phyloP scores from a whole-genome alignment of 805 yeast species.

The Debaryomyces castellii region DNA sequence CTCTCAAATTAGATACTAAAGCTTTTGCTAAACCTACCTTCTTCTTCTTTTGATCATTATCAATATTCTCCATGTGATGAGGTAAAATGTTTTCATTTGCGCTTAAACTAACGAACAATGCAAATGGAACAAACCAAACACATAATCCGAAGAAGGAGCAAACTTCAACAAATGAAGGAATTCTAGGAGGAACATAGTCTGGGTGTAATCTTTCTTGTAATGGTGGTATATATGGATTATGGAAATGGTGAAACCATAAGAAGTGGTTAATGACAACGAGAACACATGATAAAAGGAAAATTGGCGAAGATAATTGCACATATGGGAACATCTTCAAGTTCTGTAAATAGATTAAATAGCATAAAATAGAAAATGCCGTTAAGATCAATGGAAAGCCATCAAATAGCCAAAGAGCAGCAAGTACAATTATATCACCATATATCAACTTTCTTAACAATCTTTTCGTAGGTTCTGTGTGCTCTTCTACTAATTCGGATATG shows the following conservation, averaged over 20 bases:
- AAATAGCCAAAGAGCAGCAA: slow-evolving; percentile 58
- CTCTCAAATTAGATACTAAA: slow-evolving; percentile 54
- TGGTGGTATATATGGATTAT: slow-evolving; percentile 70
- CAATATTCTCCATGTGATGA: slow-evolving; percentile 34
- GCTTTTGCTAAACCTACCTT: slow-evolving; percentile 66
- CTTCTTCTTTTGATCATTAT: slow-evolving; percentile 26
- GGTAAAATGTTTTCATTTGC: slow-evolving; percentile 92
- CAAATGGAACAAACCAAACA: slow-evolving; percentile 92
- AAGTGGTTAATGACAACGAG: slow-evolving; percentile 80
- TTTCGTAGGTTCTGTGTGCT: slow-evolving; percentile 83
- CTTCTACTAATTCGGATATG: slow-evolving; percentile 89
- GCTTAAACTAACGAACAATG: slow-evolving; percentile 85
- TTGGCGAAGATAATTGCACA: slow-evolving; percentile 69
- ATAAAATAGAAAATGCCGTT: slow-evolving; percentile 63
- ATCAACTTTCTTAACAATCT: slow-evolving; percentile 65
- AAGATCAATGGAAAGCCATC: slow-evolving; percentile 80
- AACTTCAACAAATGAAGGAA: slow-evolving; percentile 83
- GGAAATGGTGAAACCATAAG: slow-evolving; percentile 86
- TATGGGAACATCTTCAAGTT: slow-evolving; percentile 83
- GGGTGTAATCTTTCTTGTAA: slow-evolving; percentile 58
- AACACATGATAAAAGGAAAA: slow-evolving; percentile 67
- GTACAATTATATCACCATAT: slow-evolving; percentile 54
- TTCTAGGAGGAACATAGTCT: slow-evolving; percentile 58
- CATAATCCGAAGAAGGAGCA: slow-evolving; percentile 94
- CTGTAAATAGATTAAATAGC: slow-evolving; percentile 73